phyloP scores from a whole-genome alignment of 495 filamentous ascomycete genomes.

The Staphylotrichum tortipilum region DNA sequence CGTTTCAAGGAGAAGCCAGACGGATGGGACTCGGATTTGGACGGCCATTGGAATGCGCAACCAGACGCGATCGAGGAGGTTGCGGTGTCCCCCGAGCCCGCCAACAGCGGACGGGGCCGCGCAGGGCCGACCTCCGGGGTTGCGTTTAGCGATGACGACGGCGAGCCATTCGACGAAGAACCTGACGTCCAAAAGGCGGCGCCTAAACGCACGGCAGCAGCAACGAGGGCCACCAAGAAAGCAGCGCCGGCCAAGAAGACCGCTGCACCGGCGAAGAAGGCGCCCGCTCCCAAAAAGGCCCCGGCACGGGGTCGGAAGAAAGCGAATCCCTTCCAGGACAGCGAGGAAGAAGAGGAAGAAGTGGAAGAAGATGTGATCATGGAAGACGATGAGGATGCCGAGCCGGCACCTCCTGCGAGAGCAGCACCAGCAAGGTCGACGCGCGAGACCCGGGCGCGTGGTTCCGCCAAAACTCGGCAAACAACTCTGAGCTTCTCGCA shows the following conservation, averaged over 20 bases:
- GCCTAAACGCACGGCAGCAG: slow-evolving; percentile 29
- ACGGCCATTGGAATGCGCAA: slow-evolving; percentile 78
- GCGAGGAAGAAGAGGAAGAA: slow-evolving; percentile 48
- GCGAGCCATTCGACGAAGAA: slow-evolving; percentile 33
- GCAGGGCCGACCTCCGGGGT: slow-evolving; percentile 14
- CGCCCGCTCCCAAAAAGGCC: slow-evolving; percentile 28
- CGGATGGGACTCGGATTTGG: slow-evolving; percentile 75
- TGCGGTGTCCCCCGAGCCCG: slow-evolving; percentile 37
- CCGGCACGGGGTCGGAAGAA: slow-evolving; percentile 37
- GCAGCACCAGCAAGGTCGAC: slow-evolving; percentile 18
- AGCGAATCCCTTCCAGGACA: slow-evolving; percentile 46
- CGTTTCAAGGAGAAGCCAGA: slow-evolving; percentile 68
- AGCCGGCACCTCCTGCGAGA: slow-evolving; percentile 18
- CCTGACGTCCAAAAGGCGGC: slow-evolving; percentile 22
- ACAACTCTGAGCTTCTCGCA: slow-evolving; percentile 66
- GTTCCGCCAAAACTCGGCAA: slow-evolving; percentile 38
- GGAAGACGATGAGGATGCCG: slow-evolving; percentile 58
- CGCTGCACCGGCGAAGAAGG: slow-evolving; percentile 32
- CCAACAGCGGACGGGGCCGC: slow-evolving; percentile 25
- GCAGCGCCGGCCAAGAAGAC: slow-evolving; percentile 34
- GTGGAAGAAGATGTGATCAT: slow-evolving; percentile 53
- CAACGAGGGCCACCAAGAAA: slow-evolving; percentile 29
- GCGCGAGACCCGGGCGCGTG: slow-evolving; percentile 14
- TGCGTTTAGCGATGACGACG: slow-evolving; percentile 24
- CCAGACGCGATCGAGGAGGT: slow-evolving; percentile 53